Evolutionary conservation across 1,139 yeast species (phyloP), one percentile per base, ranked within the genome.

Genomic region (Hemisphaericaspora subhashii): DNA sequence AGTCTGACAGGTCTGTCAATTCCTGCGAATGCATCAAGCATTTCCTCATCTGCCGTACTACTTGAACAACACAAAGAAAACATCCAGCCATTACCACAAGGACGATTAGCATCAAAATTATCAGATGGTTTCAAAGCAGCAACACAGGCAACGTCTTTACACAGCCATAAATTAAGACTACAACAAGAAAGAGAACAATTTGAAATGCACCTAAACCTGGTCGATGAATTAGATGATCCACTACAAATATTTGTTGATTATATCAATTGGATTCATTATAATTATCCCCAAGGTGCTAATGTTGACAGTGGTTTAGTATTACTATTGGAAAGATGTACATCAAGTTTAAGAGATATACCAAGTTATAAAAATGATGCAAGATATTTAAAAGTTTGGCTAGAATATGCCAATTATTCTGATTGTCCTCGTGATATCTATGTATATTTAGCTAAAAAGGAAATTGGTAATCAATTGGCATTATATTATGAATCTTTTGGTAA

Each of bases 401-500:
- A 80, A 44, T 87, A 86, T 55, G 78, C 83, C 16, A 74, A 72
- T 17, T 82, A 78, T 51, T 77, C 86, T 1, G 92, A 86, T 46
- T 70, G 82, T 4, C 92, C 94, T 0, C 62, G 75, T 24, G 95
- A 86, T 41, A 72, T 87, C 4, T 90, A 83, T 57, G 70, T 79
- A 2, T 89, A 84, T 55, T 66, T 92, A 55, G 80, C 83, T 35
- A 77, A 86, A 43, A 83, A 84, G 50, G 80, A 75, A 37, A 87
- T 92, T 25, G 98, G 96, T 0, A 58, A 57, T 27, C 69, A 72
- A 32, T 65, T 87, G 40, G 81, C 96, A 0, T 54, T 80, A 16
- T 90, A 76, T 55, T 92, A 89, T 53, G 96, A 88, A 54, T 86
- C 81, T 46, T 89, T 86, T 62, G 90, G 96, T 3, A 69, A 70